A percentile compares a stretch with the other conserved stretches of the same genome.
phyloP scores from a whole-genome alignment of 805 yeast genomes.

The Zygoascus tannicola region DNA sequence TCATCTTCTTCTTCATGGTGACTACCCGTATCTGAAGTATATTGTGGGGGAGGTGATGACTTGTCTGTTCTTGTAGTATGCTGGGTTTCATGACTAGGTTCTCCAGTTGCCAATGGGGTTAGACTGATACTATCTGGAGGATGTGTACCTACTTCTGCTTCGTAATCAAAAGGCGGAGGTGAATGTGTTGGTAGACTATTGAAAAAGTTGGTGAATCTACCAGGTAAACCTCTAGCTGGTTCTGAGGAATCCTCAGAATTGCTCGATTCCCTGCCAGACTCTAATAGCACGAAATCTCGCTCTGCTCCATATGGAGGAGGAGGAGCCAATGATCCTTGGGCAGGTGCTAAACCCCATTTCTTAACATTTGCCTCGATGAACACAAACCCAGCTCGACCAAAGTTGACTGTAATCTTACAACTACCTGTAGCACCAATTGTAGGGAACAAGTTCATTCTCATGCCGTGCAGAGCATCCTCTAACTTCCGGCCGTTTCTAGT shows the following conservation, averaged over 20 bases:
- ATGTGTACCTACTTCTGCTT: conserved; percentile 6
- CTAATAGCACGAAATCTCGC: conserved; percentile 68
- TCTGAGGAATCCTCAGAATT: background rate
- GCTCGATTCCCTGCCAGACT: conserved; percentile 20
- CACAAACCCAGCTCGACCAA: conserved; percentile 86
- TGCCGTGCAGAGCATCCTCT: conserved; percentile 66
- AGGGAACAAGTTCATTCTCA: conserved; percentile 73
- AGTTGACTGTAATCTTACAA: conserved; percentile 75
- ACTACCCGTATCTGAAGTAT: conserved; percentile 11
- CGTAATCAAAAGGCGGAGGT: conserved; percentile 14
- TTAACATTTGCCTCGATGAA: conserved; percentile 88
- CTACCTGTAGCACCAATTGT: conserved; percentile 77
- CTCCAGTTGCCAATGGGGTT: conserved; percentile 7
- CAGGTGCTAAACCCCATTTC: conserved; percentile 92
- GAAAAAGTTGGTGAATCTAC: conserved; percentile 1
- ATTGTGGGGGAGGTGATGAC: conserved; percentile 15
- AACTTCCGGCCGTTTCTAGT: conserved; percentile 90
- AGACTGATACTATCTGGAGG: conserved; percentile 13
- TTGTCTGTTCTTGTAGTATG: background rate
- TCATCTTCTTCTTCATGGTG: conserved; percentile 4
- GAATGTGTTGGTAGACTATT: background rate
- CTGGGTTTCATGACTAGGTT: background rate
- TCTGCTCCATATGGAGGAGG: conserved; percentile 88
- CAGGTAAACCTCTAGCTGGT: background rate
- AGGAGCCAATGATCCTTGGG: conserved; percentile 79